Evolutionary conservation across 257 asterid species (phyloP).

Genomic region (Solanum chilense): DNA sequence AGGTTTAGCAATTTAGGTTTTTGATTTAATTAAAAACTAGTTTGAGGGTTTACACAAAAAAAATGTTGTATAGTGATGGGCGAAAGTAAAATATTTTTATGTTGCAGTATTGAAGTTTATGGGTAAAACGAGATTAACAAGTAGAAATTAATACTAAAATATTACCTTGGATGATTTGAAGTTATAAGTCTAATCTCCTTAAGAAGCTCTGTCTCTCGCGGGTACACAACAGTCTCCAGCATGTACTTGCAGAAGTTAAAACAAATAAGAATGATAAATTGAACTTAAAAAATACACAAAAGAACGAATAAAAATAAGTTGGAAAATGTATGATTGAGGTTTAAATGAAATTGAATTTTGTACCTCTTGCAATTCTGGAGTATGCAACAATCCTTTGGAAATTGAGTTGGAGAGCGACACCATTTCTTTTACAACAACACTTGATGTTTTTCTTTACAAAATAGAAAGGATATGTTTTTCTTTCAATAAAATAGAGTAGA

Average conservation of each 20-base stretch:
- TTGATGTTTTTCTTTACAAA: background rate
- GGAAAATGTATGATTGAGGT: no score
- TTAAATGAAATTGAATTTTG: no score
- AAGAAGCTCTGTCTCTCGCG: slow-evolving; percentile 21
- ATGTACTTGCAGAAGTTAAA: no score
- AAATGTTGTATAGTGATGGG: no score
- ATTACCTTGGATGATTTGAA: slow-evolving; percentile 30
- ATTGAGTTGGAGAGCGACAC: no score
- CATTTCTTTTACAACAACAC: background rate
- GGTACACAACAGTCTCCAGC: background rate
- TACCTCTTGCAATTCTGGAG: background rate
- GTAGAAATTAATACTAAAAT: background rate
- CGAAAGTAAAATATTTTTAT: no score
- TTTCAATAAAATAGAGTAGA: background rate
- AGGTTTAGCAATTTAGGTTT: no score
- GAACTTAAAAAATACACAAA: background rate
- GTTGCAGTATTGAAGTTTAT: no score
- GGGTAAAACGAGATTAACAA: background rate
- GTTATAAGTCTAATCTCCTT: slow-evolving; percentile 39
- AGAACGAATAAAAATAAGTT: no score
- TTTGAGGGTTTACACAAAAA: no score
- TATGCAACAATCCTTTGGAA: background rate
- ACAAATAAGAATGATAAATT: no score
- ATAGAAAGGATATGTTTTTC: background rate
- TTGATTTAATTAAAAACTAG: no score